Base-by-base conservation (phyloP, 768 basidiomycete genomes). In the Ramaria sp. region DNA sequence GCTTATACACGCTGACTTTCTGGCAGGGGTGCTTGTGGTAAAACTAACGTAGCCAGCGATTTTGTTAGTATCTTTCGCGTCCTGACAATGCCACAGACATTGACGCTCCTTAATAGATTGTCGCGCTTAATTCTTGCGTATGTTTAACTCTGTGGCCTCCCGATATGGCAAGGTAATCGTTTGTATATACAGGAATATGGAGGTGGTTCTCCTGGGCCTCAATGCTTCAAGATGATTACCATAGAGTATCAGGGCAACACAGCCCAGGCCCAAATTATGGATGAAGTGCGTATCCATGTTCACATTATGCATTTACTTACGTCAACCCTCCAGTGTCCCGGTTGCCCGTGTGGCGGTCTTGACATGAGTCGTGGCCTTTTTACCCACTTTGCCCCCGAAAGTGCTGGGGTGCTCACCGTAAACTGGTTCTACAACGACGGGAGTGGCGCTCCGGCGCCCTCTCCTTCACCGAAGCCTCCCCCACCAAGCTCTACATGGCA, bases 301-400 rank as follows among this genome's bases (percentile, higher is more conserved):
- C 17, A 22, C 6, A 4, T 37, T 56, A 30, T 30, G 24, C n/a
- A 49, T 53, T 54, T 57, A 39, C 53, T 39, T 52, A 38, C 20
- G 22, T 38, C 34, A 37, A 24, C 7, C 10, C 30, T 50, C n/a
- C 60, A 86, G 79, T 88, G 87, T 66, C 79, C 81, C 46, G 78
- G 76, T 19, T 91, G 88, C 65, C 79, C 80, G 24, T 75, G 66
- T 34, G 77, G 75, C 27, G 87, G 79, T 42, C 76, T 90, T 27
- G 89, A 91, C 70, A 72, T 90, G 55, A 82, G 82, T 27, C 63
- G 69, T 13, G 81, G 82, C 53, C 75, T 91, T 48, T 91, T 91
- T 70, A 57, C 69, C 30, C 78, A 71, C 73, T 87, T 91, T 63
- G 79, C 77, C 3, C 9, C 63, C 19, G 62, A 72, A 47, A 63